Conservation (phyloP, 371 early-diverging fungal species). For the Umbelopsis sp. region DNA sequence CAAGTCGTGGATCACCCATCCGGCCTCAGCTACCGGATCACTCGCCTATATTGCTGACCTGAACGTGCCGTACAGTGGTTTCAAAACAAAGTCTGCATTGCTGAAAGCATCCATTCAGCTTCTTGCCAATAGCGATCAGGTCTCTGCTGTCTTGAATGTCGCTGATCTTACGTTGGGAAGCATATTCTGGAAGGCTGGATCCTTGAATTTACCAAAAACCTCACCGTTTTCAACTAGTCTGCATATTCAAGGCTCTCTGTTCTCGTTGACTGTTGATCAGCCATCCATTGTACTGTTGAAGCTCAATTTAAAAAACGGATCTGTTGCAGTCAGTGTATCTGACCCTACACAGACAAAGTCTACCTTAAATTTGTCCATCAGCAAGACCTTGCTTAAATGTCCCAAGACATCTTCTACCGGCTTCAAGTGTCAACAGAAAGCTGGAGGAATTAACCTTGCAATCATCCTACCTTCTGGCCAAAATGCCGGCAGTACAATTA, state of each 20-base stretch:
- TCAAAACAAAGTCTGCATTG: constrained; percentile 21
- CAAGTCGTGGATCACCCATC: constrained; percentile 28
- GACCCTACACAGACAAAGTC: constrained; percentile 33
- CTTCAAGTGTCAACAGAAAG: background rate
- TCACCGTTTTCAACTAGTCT: background rate
- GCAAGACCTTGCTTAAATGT: background rate
- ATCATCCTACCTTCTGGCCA: background rate
- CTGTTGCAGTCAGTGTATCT: constrained; percentile 24
- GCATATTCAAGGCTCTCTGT: background rate
- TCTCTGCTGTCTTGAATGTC: constrained; percentile 5
- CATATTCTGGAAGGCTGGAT: constrained; percentile 31
- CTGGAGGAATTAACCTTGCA: background rate
- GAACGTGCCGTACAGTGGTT: constrained; percentile 17
- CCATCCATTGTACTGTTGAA: constrained; percentile 23
- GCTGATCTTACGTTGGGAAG: constrained; percentile 18
- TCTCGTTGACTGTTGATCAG: constrained; percentile 10
- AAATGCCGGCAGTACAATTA: background rate
- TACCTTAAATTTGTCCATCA: background rate
- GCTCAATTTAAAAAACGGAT: constrained; percentile 11
- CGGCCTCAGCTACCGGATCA: background rate
- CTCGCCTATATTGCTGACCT: constrained; percentile 11
- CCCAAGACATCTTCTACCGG: background rate
- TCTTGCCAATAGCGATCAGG: constrained; percentile 21
- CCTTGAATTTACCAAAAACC: constrained; percentile 10
- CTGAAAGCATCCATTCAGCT: constrained; percentile 21